These are phyloP conservation scores for Calocybe gangraenosa DNA, from an alignment of 768 basidiomycete genomes.

Conservation along the genomic window DNA sequence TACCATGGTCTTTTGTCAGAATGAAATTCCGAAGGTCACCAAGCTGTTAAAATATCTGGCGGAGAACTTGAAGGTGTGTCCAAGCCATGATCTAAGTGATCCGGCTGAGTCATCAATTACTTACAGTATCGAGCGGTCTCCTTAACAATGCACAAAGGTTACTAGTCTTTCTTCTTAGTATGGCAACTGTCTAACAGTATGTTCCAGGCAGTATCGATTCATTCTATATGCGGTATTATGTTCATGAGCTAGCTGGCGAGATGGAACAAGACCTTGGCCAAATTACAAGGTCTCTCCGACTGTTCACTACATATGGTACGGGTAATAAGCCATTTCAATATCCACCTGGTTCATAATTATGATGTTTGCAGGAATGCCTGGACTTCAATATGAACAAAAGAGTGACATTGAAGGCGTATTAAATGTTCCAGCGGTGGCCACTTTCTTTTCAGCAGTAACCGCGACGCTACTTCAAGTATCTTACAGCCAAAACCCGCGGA, in stretches of 20 bases:
- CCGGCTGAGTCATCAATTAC: not conserved
- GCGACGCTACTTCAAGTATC: conserved; percentile 18
- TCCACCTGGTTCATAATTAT: not conserved
- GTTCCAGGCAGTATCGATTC: not conserved
- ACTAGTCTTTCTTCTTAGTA: not conserved
- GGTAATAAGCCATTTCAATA: not conserved
- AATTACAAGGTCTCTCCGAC: not conserved
- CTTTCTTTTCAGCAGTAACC: conserved; percentile 17
- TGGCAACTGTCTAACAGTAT: not conserved
- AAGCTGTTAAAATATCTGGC: not conserved
- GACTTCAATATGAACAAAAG: conserved; percentile 12
- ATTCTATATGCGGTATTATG: not conserved
- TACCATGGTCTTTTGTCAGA: not conserved
- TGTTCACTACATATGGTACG: conserved; percentile 11
- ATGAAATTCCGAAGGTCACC: conserved; percentile 8
- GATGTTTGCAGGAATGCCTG: conserved; percentile 7
- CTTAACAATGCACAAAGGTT: not conserved
- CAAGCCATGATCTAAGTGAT: not conserved
- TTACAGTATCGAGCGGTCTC: not conserved
- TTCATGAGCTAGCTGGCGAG: conserved; percentile 7
- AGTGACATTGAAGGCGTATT: conserved; percentile 7
- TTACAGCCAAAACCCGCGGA: not conserved
- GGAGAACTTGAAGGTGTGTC: conserved; percentile 5
- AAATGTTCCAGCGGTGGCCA: conserved; percentile 13
- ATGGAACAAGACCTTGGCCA: conserved; percentile 7